Evolutionary conservation across 1,284 basidiomycete species (phyloP).

Genomic region (Irpex lacteus): DNA sequence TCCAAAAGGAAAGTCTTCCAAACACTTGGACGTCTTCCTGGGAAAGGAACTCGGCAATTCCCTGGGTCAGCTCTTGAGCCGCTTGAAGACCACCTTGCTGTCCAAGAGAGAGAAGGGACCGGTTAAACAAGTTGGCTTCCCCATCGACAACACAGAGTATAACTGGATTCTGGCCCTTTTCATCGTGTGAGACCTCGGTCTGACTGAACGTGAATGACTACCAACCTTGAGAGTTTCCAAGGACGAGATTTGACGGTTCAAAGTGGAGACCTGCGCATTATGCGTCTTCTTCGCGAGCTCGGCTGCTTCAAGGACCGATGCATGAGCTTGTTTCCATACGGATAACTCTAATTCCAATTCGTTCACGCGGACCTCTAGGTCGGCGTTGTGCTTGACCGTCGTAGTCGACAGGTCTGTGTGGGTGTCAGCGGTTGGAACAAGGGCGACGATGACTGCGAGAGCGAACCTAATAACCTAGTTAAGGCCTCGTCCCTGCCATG

Average conservation of each 20-base stretch:
- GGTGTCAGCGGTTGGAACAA: conserved; percentile 10
- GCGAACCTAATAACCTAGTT: conserved; percentile 53
- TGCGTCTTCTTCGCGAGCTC: conserved; percentile 59
- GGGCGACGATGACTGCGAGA: background rate
- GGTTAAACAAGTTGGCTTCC: conserved; percentile 64
- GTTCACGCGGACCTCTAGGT: conserved; percentile 57
- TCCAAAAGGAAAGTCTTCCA: conserved; percentile 67
- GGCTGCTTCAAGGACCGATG: conserved; percentile 51
- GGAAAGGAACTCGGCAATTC: conserved; percentile 61
- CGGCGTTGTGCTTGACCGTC: conserved; percentile 60
- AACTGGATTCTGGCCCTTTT: conserved; percentile 57
- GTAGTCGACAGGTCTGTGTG: conserved; percentile 54
- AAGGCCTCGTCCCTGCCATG: conserved; percentile 60
- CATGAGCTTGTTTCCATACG: conserved; percentile 69
- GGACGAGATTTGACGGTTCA: conserved; percentile 58
- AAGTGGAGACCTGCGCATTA: conserved; percentile 58
- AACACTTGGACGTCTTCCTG: conserved; percentile 54
- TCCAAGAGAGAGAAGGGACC: conserved; percentile 55
- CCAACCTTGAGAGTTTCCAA: conserved; percentile 50
- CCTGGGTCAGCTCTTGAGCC: conserved; percentile 63
- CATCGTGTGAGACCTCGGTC: background rate
- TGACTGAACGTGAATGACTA: conserved; percentile 25
- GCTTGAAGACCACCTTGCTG: conserved; percentile 65
- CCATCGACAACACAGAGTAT: conserved; percentile 75
- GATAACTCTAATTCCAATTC: conserved; percentile 68